Evolutionary conservation across 306 rosid genomes (phyloP).

Genomic region (Sphenostylis stenocarpa): DNA sequence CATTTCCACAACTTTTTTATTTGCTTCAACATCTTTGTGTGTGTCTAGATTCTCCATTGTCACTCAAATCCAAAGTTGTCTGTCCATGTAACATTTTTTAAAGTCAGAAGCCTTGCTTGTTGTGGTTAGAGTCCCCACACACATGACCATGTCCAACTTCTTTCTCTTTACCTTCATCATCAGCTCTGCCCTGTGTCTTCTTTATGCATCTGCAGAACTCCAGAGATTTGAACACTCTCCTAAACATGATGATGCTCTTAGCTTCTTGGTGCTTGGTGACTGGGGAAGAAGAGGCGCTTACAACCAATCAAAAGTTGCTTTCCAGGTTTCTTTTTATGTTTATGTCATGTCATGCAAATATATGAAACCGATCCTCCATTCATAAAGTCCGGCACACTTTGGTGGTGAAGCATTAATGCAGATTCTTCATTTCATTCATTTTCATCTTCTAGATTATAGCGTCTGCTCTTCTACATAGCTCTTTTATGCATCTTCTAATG

Average conservation of each 20-base stretch:
- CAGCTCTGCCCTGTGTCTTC: slow-evolving; percentile 29
- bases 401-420: not conserved
- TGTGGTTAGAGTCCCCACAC: slow-evolving; percentile 19
- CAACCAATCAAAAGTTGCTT: slow-evolving; percentile 55
- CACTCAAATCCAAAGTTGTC: too few relatives aligned
- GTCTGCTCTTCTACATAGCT: not conserved
- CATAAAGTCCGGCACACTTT: not conserved
- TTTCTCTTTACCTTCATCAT: slow-evolving; percentile 30
- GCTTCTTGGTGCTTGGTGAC: slow-evolving; percentile 58
- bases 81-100: not conserved
- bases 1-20: not conserved
- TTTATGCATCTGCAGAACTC: slow-evolving; percentile 42
- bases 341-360: not conserved
- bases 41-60: too few relatives aligned
- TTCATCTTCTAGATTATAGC: not conserved
- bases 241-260: slow-evolving; percentile 46
- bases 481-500: not conserved
- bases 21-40: not conserved
- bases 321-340: slow-evolving; percentile 39
- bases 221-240: slow-evolving; percentile 41
- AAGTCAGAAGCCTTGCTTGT: not conserved
- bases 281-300: slow-evolving; percentile 63
- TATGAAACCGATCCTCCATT: not conserved
- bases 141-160: not conserved
- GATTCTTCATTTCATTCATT: not conserved